Base-by-base conservation (phyloP, 1,284 basidiomycete species). In the Leccinum proximum region DNA sequence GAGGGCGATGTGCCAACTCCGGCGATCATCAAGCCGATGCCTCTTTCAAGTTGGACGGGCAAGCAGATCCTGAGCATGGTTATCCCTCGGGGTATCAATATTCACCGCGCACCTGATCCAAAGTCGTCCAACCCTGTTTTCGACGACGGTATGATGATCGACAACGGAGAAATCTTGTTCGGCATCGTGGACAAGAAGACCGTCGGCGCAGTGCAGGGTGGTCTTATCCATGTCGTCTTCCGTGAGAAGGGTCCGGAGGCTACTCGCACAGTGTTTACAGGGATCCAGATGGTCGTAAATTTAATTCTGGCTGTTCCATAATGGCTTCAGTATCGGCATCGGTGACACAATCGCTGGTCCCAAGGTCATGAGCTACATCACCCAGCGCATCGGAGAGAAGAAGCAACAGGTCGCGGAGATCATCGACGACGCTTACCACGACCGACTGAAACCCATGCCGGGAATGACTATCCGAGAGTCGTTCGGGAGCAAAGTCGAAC, bases 401-500 rank as follows among this genome's bases (percentile, higher is more conserved):
- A 98, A 98, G 80, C 77, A 81, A 48, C 85, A 88, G 40, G 95
- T 97, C 22, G 76, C 81, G 16, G 75, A 82, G 56, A 84, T 94
- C 69, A 92, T 96, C 70, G 83, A 88, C 1, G 84, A 91, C 64
- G 94, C 95, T 2, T 88, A 89, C 65, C 87, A 90, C 66, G 95
- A 96, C 78, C 82, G 86, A 54, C 84, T 97, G 70, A 95, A 95
- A 75, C 85, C 94, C 16, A 83, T 87, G 72, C 95, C 97, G 0
- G 97, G 97, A 79, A 99, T 99, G 97, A 99, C 97, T 5, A 94
- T 99, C 69, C 94, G 97, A 75, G 97, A 99, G 79, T 97, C 96
- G 1, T 96, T 99, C 80, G 97, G 99, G 79, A 94, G 92, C 72
- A 83, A 87, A 67, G 96, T 98, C 62, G 95, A 97, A 74, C 87